Evolutionary conservation across 2,329 filamentous ascomycete genomes (phyloP).

Genomic region (Botryotinia narcissicola): DNA sequence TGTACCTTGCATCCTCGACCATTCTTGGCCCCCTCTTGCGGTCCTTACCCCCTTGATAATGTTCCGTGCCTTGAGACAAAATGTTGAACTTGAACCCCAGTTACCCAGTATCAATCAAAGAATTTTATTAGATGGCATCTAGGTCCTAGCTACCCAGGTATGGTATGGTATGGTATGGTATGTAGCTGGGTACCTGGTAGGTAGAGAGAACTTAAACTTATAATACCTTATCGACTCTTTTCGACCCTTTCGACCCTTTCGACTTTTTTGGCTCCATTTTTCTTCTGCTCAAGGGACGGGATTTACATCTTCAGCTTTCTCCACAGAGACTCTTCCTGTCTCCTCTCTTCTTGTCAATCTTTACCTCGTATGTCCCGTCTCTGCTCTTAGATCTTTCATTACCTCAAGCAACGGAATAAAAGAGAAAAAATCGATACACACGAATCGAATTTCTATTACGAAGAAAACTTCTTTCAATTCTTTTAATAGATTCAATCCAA

Average conservation of each 20-base stretch:
- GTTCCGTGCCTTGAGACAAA: background rate
- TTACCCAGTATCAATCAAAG: background rate
- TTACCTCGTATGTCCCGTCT: constrained; percentile 1
- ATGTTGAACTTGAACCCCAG: constrained; percentile 5
- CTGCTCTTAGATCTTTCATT: constrained; percentile 4
- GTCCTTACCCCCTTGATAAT: background rate
- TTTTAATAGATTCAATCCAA: background rate
- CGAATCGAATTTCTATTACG: background rate
- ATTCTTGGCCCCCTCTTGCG: background rate
- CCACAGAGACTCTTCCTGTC: background rate
- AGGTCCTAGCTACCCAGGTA: background rate
- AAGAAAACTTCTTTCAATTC: background rate
- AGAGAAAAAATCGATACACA: background rate
- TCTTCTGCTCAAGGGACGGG: background rate
- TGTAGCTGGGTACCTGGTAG: too few species aligned
- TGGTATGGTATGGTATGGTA: too few species aligned
- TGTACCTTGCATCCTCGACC: constrained; percentile 19
- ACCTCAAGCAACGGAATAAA: background rate
- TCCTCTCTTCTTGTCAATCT: constrained; percentile 11
- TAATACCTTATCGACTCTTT: background rate
- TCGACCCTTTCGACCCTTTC: background rate
- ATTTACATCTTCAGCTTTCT: constrained; percentile 1
- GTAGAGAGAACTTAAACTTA: background rate
- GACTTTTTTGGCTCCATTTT: background rate
- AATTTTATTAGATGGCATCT: background rate